A percentile compares a stretch with the other conserved stretches of the same genome.
Evolutionary conservation across 2,329 filamentous ascomycete species (phyloP).

Genomic region (Microascus cirrosus): DNA sequence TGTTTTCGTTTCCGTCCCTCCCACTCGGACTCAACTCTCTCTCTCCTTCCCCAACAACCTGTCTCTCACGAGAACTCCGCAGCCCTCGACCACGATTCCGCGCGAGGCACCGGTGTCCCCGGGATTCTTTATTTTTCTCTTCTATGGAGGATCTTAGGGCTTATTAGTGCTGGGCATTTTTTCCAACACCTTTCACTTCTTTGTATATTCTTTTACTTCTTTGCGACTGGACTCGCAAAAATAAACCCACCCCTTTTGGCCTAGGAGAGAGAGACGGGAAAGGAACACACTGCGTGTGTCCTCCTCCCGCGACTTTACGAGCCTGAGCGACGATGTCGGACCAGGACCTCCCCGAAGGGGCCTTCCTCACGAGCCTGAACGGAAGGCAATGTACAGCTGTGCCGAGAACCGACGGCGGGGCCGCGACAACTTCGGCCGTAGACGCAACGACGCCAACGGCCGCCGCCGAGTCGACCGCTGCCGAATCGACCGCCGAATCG

Average conservation of each 20-base stretch:
- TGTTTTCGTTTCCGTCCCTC: not conserved
- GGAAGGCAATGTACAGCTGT: slow-evolving; percentile 44
- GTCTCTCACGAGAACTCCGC: not conserved
- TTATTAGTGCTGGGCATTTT: not conserved
- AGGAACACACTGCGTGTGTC: slow-evolving; percentile 6
- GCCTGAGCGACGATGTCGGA: slow-evolving; percentile 26
- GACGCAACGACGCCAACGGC: slow-evolving; percentile 9
- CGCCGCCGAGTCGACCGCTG: too few species aligned
- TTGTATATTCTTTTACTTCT: not conserved
- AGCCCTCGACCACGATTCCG: slow-evolving; percentile 2
- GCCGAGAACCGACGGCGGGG: slow-evolving; percentile 20
- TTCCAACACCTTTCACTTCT: not conserved
- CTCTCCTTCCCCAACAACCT: not conserved
- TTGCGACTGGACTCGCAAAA: slow-evolving; percentile 32
- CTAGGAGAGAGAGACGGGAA: slow-evolving; percentile 9
- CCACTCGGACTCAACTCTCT: not conserved
- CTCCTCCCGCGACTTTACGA: not conserved
- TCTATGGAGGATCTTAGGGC: not conserved
- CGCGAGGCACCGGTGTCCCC: not conserved
- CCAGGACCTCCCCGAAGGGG: slow-evolving; percentile 30
- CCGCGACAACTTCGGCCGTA: slow-evolving; percentile 10
- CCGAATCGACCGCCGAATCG: not conserved
- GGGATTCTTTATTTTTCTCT: not conserved
- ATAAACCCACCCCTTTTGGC: not conserved
- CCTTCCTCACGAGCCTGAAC: slow-evolving; percentile 35